A percentile compares a stretch with the other conserved stretches of the same genome.
Evolutionary conservation across 495 filamentous ascomycete genomes (phyloP).

Genomic region (Penicillium arizonense): DNA sequence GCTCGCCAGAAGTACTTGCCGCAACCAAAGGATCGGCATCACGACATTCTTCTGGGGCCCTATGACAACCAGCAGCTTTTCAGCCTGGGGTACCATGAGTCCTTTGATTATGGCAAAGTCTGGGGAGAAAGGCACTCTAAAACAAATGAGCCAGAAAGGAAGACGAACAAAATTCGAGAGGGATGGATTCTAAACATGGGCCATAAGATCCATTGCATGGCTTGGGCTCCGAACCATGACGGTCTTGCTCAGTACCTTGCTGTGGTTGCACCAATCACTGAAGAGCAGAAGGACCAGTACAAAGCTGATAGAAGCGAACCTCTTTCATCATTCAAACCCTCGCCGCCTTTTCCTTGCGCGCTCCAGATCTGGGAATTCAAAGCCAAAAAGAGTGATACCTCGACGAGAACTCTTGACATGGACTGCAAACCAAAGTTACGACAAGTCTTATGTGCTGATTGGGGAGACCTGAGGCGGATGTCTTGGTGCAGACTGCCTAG

Average conservation of each 20-base stretch:
- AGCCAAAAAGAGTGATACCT: slow-evolving; percentile 24
- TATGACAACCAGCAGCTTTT: slow-evolving; percentile 40
- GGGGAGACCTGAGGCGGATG: slow-evolving; percentile 59
- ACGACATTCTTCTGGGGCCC: slow-evolving; percentile 54
- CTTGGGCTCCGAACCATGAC: slow-evolving; percentile 57
- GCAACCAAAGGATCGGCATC: slow-evolving; percentile 22
- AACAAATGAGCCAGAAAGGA: slow-evolving; percentile 1
- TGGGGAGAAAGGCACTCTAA: slow-evolving; percentile 32
- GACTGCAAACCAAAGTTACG: slow-evolving; percentile 36
- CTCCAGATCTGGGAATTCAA: slow-evolving; percentile 62
- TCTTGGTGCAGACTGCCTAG: slow-evolving; percentile 61
- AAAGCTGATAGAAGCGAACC: slow-evolving; percentile 5
- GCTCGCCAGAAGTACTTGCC: slow-evolving; percentile 41
- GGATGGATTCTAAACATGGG: slow-evolving; percentile 62
- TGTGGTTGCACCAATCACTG: slow-evolving; percentile 40
- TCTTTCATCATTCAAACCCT: slow-evolving; percentile 47
- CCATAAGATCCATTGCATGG: slow-evolving; percentile 46
- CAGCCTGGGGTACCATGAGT: slow-evolving; percentile 38
- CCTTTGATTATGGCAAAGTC: slow-evolving; percentile 41
- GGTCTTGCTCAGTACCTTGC: slow-evolving; percentile 55
- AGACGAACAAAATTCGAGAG: slow-evolving; percentile 31
- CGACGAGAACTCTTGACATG: slow-evolving; percentile 39
- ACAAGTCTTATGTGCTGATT: slow-evolving; percentile 59
- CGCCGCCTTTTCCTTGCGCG: slow-evolving; percentile 43
- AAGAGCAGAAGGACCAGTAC: slow-evolving; percentile 30